Evolutionary conservation across 2,329 filamentous ascomycete species (phyloP).

Genomic region (Curvularia eragrostidis): DNA sequence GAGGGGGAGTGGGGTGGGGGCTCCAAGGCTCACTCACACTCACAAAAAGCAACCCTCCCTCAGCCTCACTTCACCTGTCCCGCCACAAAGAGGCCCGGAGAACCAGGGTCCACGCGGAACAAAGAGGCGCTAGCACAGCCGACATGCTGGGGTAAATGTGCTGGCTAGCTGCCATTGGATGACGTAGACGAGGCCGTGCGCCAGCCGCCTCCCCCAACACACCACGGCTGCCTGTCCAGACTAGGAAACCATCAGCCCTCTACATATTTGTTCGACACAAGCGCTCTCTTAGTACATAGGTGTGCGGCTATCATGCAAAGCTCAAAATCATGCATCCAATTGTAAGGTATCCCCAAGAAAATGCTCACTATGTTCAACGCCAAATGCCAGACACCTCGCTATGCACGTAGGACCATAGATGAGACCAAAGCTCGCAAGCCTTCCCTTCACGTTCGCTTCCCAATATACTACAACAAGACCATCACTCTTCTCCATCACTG

Average conservation of each 20-base stretch:
- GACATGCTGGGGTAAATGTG: slow-evolving; percentile 3
- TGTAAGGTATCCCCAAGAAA: slow-evolving; percentile 14
- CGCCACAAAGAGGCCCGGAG: slow-evolving; percentile 6
- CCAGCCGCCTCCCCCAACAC: no score
- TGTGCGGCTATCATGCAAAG: background rate
- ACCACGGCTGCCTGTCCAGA: background rate
- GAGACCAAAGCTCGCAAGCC: slow-evolving; percentile 11
- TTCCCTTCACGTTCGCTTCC: background rate
- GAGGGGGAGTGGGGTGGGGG: background rate
- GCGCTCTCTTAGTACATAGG: background rate
- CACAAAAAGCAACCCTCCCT: slow-evolving; percentile 13
- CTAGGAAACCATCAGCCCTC: background rate
- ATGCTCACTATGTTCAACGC: slow-evolving; percentile 27
- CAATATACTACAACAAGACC: slow-evolving; percentile 1
- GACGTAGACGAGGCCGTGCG: background rate
- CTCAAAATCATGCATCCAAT: background rate
- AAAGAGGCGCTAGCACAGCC: slow-evolving; percentile 7
- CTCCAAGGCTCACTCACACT: background rate
- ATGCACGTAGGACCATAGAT: slow-evolving; percentile 39
- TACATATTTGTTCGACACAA: background rate
- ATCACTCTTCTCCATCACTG: slow-evolving; percentile 32
- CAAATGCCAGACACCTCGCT: slow-evolving; percentile 48
- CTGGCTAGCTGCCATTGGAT: slow-evolving; percentile 16
- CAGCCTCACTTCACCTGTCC: slow-evolving; percentile 28
- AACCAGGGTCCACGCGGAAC: slow-evolving; percentile 15